Evolutionary conservation across 1,284 basidiomycete species (phyloP), one percentile per base, ranked within the genome.

Genomic region (Apiotrichum veenhuisii): DNA sequence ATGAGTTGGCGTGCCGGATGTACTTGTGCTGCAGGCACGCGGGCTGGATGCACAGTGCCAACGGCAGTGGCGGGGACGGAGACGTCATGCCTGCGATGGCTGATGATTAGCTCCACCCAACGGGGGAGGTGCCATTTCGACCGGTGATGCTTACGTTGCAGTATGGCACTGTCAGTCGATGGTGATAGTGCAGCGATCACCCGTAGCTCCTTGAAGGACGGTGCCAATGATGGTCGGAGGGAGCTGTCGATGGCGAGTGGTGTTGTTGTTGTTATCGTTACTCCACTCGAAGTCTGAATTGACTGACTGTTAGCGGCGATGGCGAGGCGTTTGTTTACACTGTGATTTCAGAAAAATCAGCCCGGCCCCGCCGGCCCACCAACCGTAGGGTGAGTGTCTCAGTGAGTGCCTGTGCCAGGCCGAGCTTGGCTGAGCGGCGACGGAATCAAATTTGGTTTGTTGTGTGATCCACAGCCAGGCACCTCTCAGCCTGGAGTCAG

Each of bases 1-100:
- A 88, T 1, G 81, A 80, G 66, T 90, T 85, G 54, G 82, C 78
- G 15, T 85, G 85, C 18, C 91, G 85, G 57, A 91, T 89, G 69
- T 85, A 94, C 50, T 81, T 82, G 73, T 96, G 92, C 53, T 73
- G 66, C 3, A 72, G 62, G 52, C 77, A 78, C 38, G 73, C 73
- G 17, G 77, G 77, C 58, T 78, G 77, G 52, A 78, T 69, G 65
- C 74, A 72, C n/a, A 79, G 66, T 10, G 69, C 75, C 8, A 77
- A 64, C 1, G 70, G 69, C 30, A 42, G 40, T 22, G 27, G 53
- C 20, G 27, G 27, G 15, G 23, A 7, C 23, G 42, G 8, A n/a
- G 46, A 11, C 40, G 40, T 11, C 40, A 41, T 41, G 40, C 9
- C 12, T 20, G 20, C 15, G 44, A 36, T 34, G 18, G 26, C 26